Conservation (phyloP, 192 early-diverging fungal genomes). For the Linnemannia hyalina region DNA sequence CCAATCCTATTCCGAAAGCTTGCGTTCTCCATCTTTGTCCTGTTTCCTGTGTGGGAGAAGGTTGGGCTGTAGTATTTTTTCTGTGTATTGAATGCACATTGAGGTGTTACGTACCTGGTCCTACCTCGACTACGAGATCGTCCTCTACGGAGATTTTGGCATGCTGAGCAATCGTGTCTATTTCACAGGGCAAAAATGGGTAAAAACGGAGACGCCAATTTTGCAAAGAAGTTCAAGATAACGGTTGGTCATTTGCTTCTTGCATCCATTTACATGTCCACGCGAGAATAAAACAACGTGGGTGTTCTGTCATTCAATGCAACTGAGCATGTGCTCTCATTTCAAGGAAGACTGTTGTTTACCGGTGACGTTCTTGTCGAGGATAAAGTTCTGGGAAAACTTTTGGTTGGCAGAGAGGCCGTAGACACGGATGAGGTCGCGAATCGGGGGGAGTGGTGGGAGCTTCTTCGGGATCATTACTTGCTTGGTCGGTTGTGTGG, state of each 20-base stretch:
- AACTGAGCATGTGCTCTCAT: not conserved
- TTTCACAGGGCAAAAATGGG: not conserved
- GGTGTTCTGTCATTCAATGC: too few species aligned
- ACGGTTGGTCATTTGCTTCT: not conserved
- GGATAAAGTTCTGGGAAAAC: conserved; percentile 87
- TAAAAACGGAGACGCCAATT: too few species aligned
- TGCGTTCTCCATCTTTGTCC: not conserved
- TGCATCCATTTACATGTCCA: not conserved
- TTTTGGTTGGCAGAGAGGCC: conserved; percentile 77
- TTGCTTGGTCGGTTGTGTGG: not conserved
- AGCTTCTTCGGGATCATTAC: conserved; percentile 55
- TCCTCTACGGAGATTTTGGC: conserved; percentile 70
- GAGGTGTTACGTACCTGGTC: conserved; percentile 64
- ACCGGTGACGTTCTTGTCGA: conserved; percentile 87
- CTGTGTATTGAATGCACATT: not conserved
- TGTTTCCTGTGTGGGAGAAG: not conserved
- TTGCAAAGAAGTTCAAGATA: too few species aligned
- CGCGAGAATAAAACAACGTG: too few species aligned
- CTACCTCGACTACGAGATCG: conserved; percentile 80
- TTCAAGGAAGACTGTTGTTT: not conserved
- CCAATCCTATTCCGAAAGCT: not conserved
- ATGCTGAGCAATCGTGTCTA: conserved; percentile 75
- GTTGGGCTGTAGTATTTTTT: not conserved
- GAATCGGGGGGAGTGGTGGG: conserved; percentile 74
- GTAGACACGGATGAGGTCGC: conserved; percentile 81